phyloP scores from a whole-genome alignment of 2,329 filamentous ascomycete genomes.

The Trichoderma breve region DNA sequence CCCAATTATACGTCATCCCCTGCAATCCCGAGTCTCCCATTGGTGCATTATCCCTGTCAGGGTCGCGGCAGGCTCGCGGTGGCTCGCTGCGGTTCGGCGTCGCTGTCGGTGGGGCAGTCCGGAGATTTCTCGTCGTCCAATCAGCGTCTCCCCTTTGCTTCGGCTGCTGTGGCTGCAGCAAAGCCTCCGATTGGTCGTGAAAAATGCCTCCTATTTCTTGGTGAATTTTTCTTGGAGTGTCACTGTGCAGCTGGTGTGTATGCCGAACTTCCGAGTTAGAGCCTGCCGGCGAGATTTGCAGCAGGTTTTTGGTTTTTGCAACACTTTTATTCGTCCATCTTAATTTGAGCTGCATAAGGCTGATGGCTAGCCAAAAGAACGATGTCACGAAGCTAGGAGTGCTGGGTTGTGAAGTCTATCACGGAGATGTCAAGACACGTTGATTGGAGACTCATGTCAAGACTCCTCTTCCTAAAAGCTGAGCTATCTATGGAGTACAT shows the following conservation, averaged over 20 bases:
- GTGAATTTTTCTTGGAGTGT: neutral
- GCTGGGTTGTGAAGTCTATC: neutral
- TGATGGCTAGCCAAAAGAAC: neutral
- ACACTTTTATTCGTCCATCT: neutral
- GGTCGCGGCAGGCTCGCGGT: neutral
- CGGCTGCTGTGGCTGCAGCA: neutral
- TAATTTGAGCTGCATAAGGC: neutral
- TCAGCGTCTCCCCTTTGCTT: neutral
- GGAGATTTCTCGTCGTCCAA: neutral
- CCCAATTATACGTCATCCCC: neutral
- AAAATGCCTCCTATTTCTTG: neutral
- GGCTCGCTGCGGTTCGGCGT: conserved; percentile 5
- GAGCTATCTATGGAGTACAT: neutral
- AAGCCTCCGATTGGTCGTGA: neutral
- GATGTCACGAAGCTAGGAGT: neutral
- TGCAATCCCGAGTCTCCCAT: neutral
- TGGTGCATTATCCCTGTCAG: neutral
- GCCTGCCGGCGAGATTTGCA: neutral
- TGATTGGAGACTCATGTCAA: neutral
- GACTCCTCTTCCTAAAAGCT: neutral
- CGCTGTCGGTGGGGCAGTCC: neutral
- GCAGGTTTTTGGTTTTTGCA: neutral
- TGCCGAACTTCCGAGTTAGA: conserved; percentile 3
- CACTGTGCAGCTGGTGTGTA: neutral
- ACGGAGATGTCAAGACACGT: neutral